These are phyloP conservation scores for Eucalyptus sp. DNA, from an alignment of 345 rosid species.

Conservation along the genomic window DNA sequence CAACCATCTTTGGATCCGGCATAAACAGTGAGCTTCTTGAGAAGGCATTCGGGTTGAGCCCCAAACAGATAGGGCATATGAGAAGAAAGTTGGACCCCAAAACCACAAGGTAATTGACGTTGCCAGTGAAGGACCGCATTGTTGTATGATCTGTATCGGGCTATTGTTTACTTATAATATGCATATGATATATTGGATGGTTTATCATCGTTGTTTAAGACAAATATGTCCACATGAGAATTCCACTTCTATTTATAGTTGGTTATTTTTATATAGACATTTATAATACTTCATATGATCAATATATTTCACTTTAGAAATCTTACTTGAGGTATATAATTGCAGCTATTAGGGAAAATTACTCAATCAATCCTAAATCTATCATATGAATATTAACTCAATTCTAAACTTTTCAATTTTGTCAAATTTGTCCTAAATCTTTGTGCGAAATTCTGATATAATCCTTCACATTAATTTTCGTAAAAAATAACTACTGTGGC, in stretches of 20 bases:
- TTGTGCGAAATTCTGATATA: background rate
- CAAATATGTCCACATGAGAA: background rate
- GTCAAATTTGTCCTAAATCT: background rate
- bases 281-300: background rate
- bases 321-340: background rate
- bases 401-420: background rate
- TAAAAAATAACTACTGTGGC: background rate
- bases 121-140: background rate
- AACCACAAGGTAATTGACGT: background rate
- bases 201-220: background rate
- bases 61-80: slow-evolving; percentile 1
- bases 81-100: slow-evolving; percentile 1
- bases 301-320: background rate
- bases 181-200: background rate
- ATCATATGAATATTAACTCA: background rate
- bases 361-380: background rate
- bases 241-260: background rate
- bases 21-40: background rate
- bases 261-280: background rate
- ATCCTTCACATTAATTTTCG: background rate
- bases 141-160: background rate
- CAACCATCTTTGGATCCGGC: slow-evolving; percentile 5
- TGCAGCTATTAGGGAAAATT: background rate
- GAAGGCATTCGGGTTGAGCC: slow-evolving; percentile 4
- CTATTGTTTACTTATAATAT: background rate